These are phyloP conservation scores for Pichia sp. DNA, from an alignment of 1,139 yeast genomes.

Conservation along the genomic window DNA sequence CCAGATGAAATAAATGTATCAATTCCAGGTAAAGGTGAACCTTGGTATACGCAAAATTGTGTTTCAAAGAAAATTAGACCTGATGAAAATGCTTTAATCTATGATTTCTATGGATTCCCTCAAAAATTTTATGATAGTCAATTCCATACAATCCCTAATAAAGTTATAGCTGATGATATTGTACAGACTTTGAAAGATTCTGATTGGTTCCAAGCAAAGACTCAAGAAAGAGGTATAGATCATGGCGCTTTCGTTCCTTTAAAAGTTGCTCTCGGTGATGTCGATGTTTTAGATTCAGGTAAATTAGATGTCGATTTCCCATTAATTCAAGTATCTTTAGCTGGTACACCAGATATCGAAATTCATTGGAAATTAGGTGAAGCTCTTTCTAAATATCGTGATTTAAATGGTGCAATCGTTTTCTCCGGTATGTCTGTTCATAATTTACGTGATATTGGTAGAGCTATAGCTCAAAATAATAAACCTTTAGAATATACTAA, in stretches of 20 bases:
- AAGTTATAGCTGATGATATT: constrained; percentile 38
- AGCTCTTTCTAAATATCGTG: constrained; percentile 44
- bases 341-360: constrained; percentile 39
- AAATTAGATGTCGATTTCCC: constrained; percentile 43
- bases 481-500: constrained; percentile 40
- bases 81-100: constrained; percentile 41
- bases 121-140: constrained; percentile 51
- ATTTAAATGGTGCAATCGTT: constrained; percentile 44
- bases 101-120: constrained; percentile 73
- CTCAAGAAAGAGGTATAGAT: constrained; percentile 57
- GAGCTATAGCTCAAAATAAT: constrained; percentile 19
- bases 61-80: constrained; percentile 18
- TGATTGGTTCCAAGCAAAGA: constrained; percentile 38
- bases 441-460: constrained; percentile 50
- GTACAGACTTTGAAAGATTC: constrained; percentile 33
- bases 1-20: constrained; percentile 42
- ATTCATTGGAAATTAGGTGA: constrained; percentile 51
- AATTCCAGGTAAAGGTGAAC: constrained; percentile 33
- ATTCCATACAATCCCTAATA: constrained; percentile 45
- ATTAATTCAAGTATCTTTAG: constrained; percentile 58
- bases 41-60: constrained; percentile 13
- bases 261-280: constrained; percentile 57
- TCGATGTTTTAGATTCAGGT: constrained; percentile 27
- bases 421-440: constrained; percentile 79
- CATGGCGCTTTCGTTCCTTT: constrained; percentile 83